phyloP scores from a whole-genome alignment of 1,284 basidiomycete species.

The Puccinia novopanici region DNA sequence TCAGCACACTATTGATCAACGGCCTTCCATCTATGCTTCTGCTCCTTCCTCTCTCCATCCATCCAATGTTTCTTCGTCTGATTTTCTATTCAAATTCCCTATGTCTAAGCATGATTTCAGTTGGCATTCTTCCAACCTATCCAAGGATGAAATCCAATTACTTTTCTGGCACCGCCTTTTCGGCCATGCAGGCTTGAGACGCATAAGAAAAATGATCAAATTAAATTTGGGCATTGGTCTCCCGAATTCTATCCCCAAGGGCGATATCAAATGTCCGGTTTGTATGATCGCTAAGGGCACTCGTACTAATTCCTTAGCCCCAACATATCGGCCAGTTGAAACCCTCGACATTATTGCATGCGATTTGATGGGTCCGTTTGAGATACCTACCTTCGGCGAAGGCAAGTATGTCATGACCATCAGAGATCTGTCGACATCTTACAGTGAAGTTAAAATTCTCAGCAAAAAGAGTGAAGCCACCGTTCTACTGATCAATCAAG shows the following conservation, averaged over 20 bases:
- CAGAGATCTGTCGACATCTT: neutral
- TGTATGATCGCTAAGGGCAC: constrained; percentile 11
- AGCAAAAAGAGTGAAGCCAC: neutral
- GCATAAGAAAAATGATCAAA: too few relatives aligned
- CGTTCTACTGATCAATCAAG: neutral
- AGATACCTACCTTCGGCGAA: too few relatives aligned
- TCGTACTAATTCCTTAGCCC: neutral
- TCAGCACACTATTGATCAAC: too few relatives aligned
- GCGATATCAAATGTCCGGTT: too few relatives aligned
- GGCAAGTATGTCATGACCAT: constrained; percentile 4
- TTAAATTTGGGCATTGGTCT: too few relatives aligned
- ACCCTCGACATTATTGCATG: neutral
- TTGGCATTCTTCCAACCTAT: neutral
- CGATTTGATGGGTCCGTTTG: neutral
- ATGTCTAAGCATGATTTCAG: neutral
- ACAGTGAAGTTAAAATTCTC: constrained; percentile 20
- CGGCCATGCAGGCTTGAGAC: too few relatives aligned
- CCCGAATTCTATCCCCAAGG: too few relatives aligned
- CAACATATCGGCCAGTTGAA: neutral
- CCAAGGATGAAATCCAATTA: too few relatives aligned
- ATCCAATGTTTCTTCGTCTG: neutral
- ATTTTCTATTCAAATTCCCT: neutral
- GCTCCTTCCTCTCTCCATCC: neutral
- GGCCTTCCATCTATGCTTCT: neutral
- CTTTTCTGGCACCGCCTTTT: too few relatives aligned